Evolutionary conservation across 257 asterid genomes (phyloP), one percentile per base, ranked within the genome.

Genomic region (Fraxinus americana): DNA sequence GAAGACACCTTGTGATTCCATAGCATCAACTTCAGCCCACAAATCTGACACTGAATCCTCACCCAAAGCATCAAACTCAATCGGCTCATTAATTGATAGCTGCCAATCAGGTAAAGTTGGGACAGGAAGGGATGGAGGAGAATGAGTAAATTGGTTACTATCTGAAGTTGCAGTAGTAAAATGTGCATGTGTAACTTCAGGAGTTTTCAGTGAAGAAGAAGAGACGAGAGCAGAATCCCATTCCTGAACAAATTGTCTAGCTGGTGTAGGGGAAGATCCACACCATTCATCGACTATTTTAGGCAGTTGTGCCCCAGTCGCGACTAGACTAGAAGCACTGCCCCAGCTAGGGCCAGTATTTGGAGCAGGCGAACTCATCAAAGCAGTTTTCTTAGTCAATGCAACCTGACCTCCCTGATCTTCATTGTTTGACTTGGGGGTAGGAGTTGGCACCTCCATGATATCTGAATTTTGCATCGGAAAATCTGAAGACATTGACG

Each of bases 21-120:
- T 88, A 23, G 97, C 97, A 78, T 86, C 97, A 9, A 89, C 97
- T 87, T 92, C 97, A 21, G 94, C 97, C 54, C 91, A 66, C 69
- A 92, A 84, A 81, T 90, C 97, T 0, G 97, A 92, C 21, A 92
- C 91, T 0, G 92, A 89, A 57, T 92, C 96, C 86, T 92, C 97
- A 36, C 90, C 97, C 78, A 92, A 75, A 66, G 92, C 89, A 50
- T 81, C 90, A 25, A 92, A 87, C 82, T 89, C 97, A 52, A 92
- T 90, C 7, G 92, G 90, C 82, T 82, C 96, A 27, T 80, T 78
- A 75, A 87, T 75, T 35, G 79, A 80, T 23, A 85, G 69, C 72
- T 86, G 91, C 96, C 97, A 90, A 69, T 75, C 81, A 17, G 92
- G 80, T 23, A 78, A 41, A 77, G 77, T 86, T 48, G 87, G 48